Evolutionary conservation across 495 filamentous ascomycete species (phyloP), one percentile per base, ranked within the genome.

Genomic region (Cenococcum geophilum): DNA sequence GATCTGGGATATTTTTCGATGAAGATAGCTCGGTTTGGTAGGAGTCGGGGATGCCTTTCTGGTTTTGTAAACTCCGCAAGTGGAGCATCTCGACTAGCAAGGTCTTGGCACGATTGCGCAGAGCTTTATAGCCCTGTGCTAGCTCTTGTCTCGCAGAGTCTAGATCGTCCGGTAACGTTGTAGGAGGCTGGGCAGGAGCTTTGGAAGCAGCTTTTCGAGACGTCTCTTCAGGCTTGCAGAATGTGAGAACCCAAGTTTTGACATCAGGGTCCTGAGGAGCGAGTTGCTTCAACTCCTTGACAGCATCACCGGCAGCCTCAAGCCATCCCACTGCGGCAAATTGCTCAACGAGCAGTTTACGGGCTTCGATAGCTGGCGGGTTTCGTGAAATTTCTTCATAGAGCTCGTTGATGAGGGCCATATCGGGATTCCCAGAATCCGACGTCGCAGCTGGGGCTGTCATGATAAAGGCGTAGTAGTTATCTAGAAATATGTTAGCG

Each of bases 311-410:
- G 6, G 66, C 66, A 22, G 66, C 66, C 23, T 68, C 66, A 10
- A 68, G 59, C 66, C 66, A 68, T 37, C 66, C 66, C 3, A 59
- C 47, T 0, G 62, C 50, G 27, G 65, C 65, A 43, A 65, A 68
- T 20, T 68, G 66, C 55, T 65, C 66, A 12, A 58, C 40, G 16
- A 68, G 59, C 11, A 68, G 45, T 36, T 68, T 68, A 16, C 58
- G 42, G 0, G 66, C 66, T 22, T 45, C 35, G 47, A 65, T 60
- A 11, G 66, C 62, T 12, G 66, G 62, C 5, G 66, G 55, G 61
- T 61, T 40, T 60, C 62, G 36, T 51, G 58, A 59, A 37, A 68
- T 65, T 35, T 64, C 66, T 58, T 68, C 66, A 4, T 62, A 55
- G n/a, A 68, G 56, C 35, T 68, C 66, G 23, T 37, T 55, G 8